Evolutionary conservation across 306 rosid species (phyloP).

Genomic region (Pterocarpus macrocarpus): DNA sequence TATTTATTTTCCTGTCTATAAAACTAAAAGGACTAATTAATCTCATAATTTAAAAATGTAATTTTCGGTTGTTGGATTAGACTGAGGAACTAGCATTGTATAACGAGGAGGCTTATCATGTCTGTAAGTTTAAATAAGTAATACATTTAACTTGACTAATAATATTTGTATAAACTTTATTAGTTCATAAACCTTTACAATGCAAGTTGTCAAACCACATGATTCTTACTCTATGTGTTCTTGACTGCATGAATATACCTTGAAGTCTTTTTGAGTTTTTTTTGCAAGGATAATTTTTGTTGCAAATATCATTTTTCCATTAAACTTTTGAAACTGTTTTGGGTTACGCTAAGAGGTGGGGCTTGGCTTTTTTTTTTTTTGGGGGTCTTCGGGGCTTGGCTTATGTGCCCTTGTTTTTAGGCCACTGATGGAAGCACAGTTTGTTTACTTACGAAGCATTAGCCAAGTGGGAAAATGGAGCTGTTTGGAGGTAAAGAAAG

Average conservation of each 20-base stretch:
- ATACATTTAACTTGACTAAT: not conserved
- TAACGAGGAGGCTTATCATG: not conserved
- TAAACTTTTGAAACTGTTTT: conserved; percentile 35
- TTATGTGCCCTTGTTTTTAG: conserved; percentile 36
- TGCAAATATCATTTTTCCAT: not conserved
- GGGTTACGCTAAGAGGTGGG: conserved; percentile 44
- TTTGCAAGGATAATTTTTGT: not conserved
- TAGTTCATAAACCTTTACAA: not conserved
- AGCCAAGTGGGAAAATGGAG: conserved; percentile 49
- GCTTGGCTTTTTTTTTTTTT: too few species aligned
- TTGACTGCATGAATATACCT: not conserved
- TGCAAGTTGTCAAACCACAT: not conserved
- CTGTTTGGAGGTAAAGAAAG: conserved; percentile 58
- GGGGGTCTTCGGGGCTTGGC: not conserved
- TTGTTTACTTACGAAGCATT: conserved; percentile 43
- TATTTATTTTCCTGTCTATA: not conserved
- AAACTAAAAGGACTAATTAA: not conserved
- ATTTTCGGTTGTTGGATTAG: not conserved
- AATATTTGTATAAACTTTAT: not conserved
- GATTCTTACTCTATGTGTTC: not conserved
- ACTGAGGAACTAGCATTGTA: not conserved
- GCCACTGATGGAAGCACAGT: conserved; percentile 41
- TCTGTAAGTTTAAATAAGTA: not conserved
- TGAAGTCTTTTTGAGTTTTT: conserved; percentile 6
- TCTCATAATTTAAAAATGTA: not conserved